Conservation (phyloP, 2,329 filamentous ascomycete genomes). For the Colletotrichum coccodes region DNA sequence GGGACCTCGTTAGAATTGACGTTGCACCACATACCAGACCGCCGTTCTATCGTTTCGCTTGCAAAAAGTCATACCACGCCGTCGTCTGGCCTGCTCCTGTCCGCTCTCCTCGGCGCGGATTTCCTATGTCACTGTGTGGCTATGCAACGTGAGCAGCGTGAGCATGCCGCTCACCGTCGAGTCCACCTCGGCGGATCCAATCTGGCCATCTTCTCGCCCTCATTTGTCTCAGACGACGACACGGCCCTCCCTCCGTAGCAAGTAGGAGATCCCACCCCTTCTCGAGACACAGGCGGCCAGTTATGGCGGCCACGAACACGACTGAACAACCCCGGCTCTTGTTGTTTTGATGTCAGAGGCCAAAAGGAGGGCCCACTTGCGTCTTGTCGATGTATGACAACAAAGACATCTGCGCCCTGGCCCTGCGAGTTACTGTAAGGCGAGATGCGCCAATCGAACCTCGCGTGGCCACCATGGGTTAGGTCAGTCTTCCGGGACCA, state of each 20-base stretch:
- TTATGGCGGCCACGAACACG: slow-evolving; percentile 12
- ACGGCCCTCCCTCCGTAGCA: background rate
- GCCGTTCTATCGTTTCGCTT: slow-evolving; percentile 21
- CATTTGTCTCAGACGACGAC: background rate
- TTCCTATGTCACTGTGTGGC: background rate
- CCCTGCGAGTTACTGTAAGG: slow-evolving; percentile 22
- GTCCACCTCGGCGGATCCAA: slow-evolving; percentile 15
- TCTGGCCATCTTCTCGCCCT: background rate
- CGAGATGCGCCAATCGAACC: slow-evolving; percentile 32
- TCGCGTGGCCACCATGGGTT: slow-evolving; percentile 22
- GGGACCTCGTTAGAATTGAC: slow-evolving; percentile 1
- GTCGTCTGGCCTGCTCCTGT: background rate
- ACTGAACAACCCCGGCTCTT: background rate
- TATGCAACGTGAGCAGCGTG: background rate
- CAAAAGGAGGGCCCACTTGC: slow-evolving; percentile 13
- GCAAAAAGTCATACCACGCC: slow-evolving; percentile 21
- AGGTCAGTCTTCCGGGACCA: slow-evolving; percentile 23
- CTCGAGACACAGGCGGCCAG: slow-evolving; percentile 4
- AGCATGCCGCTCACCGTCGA: slow-evolving; percentile 15
- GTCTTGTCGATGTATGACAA: slow-evolving; percentile 28
- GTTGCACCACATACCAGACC: slow-evolving; percentile 29
- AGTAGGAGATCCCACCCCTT: background rate
- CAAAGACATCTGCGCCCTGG: slow-evolving; percentile 30
- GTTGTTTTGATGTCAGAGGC: slow-evolving; percentile 13
- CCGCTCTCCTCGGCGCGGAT: background rate